Evolutionary conservation across 1,139 yeast genomes (phyloP).

Genomic region (Suhomyces ambrosiae): DNA sequence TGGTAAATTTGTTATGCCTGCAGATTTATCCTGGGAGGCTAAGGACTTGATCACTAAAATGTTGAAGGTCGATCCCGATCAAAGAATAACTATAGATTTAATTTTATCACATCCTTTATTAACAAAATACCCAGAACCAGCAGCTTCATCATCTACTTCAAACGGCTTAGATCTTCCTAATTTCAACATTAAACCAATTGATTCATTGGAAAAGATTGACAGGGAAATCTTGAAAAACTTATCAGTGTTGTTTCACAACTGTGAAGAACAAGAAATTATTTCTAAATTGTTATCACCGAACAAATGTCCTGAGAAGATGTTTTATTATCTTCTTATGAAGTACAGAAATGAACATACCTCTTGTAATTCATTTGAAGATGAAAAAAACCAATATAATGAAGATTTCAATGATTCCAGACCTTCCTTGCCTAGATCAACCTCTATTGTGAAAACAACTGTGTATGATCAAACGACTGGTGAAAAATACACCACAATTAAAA

Average conservation of each 20-base stretch:
- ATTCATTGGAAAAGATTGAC: conserved; percentile 64
- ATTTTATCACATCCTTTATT: conserved; percentile 81
- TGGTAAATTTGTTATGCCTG: conserved; percentile 85
- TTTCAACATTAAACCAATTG: conserved; percentile 50
- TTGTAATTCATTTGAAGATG: conserved; percentile 22
- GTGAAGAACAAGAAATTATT: conserved; percentile 61
- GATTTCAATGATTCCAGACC: conserved; percentile 20
- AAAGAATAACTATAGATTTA: conserved; percentile 73
- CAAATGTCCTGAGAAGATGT: conserved; percentile 83
- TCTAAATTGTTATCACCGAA: conserved; percentile 58
- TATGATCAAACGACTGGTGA: conserved; percentile 34
- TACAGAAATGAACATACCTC: conserved; percentile 75
- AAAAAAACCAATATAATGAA: conserved; percentile 20
- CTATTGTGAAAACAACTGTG: conserved; percentile 49
- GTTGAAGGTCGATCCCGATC: conserved; percentile 77
- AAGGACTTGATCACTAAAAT: conserved; percentile 80
- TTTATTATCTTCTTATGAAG: conserved; percentile 78
- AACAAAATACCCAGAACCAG: conserved; percentile 62
- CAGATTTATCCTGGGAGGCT: conserved; percentile 77
- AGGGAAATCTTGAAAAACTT: conserved; percentile 80
- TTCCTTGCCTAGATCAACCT: conserved; percentile 46
- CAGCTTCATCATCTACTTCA: conserved; percentile 19
- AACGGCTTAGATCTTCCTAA: conserved; percentile 31
- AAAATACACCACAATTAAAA: conserved; percentile 25
- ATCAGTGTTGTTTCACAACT: conserved; percentile 90